A percentile compares a stretch with the other conserved stretches of the same genome.
These are phyloP conservation scores for Aspergillus carlsbadensis DNA, from an alignment of 495 filamentous ascomycete genomes.

Conservation along the genomic window DNA sequence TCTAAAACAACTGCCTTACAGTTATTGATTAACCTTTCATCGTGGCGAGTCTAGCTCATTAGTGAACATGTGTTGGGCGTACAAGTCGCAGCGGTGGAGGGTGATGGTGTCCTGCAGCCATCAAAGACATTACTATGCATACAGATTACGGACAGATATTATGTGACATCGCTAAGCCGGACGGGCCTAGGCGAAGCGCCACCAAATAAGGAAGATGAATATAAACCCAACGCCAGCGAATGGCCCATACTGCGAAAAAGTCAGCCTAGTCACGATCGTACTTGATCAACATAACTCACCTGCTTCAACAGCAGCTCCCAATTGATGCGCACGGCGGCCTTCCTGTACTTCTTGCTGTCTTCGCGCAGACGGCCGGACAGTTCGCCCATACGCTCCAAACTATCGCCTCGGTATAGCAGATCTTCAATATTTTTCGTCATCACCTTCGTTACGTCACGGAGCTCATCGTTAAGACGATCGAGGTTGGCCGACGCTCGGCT, in stretches of 20 bases:
- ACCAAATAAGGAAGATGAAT: conserved; percentile 83
- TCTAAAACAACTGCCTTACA: conserved; percentile 45
- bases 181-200: conserved; percentile 75
- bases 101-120: conserved; percentile 41
- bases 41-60: background rate
- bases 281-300: conserved; percentile 41
- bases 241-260: conserved; percentile 71
- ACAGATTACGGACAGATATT: conserved; percentile 36
- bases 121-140: conserved; percentile 43
- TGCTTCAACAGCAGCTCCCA: conserved; percentile 97
- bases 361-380: conserved; percentile 81
- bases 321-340: conserved; percentile 93
- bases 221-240: conserved; percentile 76
- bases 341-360: conserved; percentile 90
- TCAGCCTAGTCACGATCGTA: conserved; percentile 20
- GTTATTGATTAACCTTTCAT: too few relatives aligned
- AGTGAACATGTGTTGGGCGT: background rate
- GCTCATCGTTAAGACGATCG: conserved; percentile 88
- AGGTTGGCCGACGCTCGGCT: conserved; percentile 83
- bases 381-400: conserved; percentile 95
- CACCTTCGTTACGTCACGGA: conserved; percentile 95
- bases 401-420: conserved; percentile 90
- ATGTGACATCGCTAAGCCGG: conserved; percentile 6
- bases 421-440: conserved; percentile 99
- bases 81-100: conserved; percentile 5